A percentile compares a stretch with the other conserved stretches of the same genome.
phyloP scores from a whole-genome alignment of 2,329 filamentous ascomycete genomes.

The Sporothrix sp. region DNA sequence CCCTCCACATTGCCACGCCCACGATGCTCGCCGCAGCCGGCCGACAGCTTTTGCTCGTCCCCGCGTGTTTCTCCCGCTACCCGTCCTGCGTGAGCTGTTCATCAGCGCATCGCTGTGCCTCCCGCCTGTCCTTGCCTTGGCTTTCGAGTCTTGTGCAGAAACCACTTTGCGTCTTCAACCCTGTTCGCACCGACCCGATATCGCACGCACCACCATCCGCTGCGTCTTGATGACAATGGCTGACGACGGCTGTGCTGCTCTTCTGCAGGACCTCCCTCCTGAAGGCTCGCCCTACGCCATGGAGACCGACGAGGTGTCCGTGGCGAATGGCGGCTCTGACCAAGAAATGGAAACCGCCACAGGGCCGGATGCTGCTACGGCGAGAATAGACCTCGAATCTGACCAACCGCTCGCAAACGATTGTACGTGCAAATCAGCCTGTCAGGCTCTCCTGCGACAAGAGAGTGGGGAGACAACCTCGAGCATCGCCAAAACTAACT shows the following conservation, averaged over 20 bases:
- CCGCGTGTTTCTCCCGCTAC: not conserved
- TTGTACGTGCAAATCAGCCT: constrained; percentile 31
- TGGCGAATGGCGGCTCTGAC: constrained; percentile 36
- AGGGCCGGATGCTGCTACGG: constrained; percentile 42
- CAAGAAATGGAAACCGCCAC: constrained; percentile 45
- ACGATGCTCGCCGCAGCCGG: not conserved
- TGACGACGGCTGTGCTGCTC: constrained; percentile 20
- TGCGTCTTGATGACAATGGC: too few relatives aligned
- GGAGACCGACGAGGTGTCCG: constrained; percentile 43
- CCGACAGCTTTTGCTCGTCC: not conserved
- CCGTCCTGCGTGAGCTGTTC: not conserved
- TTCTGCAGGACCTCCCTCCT: constrained; percentile 33
- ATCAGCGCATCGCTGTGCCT: constrained; percentile 1
- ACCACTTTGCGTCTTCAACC: too few relatives aligned
- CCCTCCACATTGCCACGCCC: too few relatives aligned
- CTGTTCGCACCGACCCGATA: too few relatives aligned
- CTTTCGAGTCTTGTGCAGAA: not conserved
- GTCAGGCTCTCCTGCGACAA: not conserved
- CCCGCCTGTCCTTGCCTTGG: not conserved
- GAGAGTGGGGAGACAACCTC: too few relatives aligned
- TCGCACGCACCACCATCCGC: not conserved
- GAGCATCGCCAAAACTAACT: too few relatives aligned
- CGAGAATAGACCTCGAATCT: constrained; percentile 38
- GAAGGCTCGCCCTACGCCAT: constrained; percentile 46
- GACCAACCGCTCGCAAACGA: constrained; percentile 43